Percentiles rank a stretch among this genome's conserved stretches.
Conservation (phyloP, 2,329 filamentous ascomycete genomes). For the Xylariaceae sp. region DNA sequence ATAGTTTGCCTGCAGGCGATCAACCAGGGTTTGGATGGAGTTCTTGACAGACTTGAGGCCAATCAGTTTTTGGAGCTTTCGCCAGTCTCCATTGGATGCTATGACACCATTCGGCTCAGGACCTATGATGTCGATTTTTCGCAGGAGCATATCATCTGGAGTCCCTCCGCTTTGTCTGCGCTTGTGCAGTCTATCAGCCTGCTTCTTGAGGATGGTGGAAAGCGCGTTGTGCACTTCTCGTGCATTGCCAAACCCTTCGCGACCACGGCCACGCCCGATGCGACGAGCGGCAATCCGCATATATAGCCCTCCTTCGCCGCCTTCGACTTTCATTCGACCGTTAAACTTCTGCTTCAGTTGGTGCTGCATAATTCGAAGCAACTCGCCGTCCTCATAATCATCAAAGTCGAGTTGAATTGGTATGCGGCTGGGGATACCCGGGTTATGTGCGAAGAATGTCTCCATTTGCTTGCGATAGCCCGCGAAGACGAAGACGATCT, state of each 20-base stretch:
- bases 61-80: slow-evolving; percentile 19
- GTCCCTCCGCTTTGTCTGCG: slow-evolving; percentile 25
- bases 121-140: slow-evolving; percentile 14
- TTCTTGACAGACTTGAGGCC: slow-evolving; percentile 28
- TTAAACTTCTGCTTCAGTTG: slow-evolving; percentile 51
- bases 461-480: slow-evolving; percentile 75
- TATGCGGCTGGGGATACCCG: slow-evolving; percentile 64
- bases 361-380: slow-evolving; percentile 54
- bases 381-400: slow-evolving; percentile 63
- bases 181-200: slow-evolving; percentile 48
- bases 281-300: slow-evolving; percentile 33
- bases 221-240: slow-evolving; percentile 57
- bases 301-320: slow-evolving; percentile 54
- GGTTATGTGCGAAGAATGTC: slow-evolving; percentile 68
- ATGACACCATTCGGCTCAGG: slow-evolving; percentile 17
- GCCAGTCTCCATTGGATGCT: slow-evolving; percentile 38
- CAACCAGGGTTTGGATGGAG: slow-evolving; percentile 38
- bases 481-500: slow-evolving; percentile 66
- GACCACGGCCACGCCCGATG: slow-evolving; percentile 44
- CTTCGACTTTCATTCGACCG: slow-evolving; percentile 54
- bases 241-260: slow-evolving; percentile 70
- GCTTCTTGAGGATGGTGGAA: slow-evolving; percentile 49
- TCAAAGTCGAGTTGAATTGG: slow-evolving; percentile 60
- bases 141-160: slow-evolving; percentile 54
- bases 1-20: slow-evolving; percentile 29